Conservation (phyloP, 176 grass and related monocot species). For the Saccharum spontaneum region DNA sequence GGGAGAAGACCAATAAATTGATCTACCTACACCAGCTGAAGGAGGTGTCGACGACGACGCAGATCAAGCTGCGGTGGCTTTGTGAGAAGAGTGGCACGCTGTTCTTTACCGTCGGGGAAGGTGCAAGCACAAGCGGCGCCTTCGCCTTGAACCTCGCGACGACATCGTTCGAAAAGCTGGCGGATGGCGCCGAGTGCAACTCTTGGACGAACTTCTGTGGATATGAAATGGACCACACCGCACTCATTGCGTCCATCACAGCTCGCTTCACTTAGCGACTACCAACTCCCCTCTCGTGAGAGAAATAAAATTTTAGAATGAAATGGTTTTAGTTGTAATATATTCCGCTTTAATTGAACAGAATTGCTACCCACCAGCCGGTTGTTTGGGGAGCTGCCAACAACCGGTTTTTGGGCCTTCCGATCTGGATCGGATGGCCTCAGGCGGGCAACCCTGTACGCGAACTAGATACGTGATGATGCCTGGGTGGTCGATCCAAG, state of each 20-base stretch:
- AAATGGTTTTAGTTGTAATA: no score
- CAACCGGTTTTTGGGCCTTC: no score
- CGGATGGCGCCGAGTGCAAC: background rate
- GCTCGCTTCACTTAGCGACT: background rate
- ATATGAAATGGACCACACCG: constrained; percentile 12
- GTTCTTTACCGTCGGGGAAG: background rate
- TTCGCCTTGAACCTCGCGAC: background rate
- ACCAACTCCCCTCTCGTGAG: no score
- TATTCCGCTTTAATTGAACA: no score
- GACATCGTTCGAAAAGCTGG: background rate
- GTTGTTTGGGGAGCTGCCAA: no score
- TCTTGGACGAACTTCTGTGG: background rate
- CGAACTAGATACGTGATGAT: no score
- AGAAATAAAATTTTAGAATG: no score
- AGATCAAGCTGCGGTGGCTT: background rate
- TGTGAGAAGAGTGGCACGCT: background rate
- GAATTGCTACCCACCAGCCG: no score
- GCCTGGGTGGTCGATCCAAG: no score
- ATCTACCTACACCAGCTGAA: background rate
- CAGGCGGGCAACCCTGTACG: no score
- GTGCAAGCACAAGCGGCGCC: background rate
- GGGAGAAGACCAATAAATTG: background rate
- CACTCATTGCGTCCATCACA: background rate
- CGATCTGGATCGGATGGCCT: no score
- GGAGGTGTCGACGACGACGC: background rate